Evolutionary conservation across 768 basidiomycete genomes (phyloP), one percentile per base, ranked within the genome.

Genomic region (Paxillus involutus): DNA sequence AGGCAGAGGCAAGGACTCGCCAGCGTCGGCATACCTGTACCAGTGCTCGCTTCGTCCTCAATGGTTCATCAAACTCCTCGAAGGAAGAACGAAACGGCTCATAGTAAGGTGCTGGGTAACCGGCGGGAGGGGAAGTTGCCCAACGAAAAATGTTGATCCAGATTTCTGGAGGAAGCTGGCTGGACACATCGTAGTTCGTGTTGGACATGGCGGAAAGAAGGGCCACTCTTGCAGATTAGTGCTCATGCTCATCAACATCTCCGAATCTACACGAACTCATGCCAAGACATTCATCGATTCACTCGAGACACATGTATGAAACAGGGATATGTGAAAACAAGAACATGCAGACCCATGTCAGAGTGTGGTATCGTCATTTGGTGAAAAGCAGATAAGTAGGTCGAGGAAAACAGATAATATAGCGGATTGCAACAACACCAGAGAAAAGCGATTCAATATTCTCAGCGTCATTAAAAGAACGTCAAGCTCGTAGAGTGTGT

Each of bases 11-110:
- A 63, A 84, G 75, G 14, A 56, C 55, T n/a, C 71, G 74, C 85
- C 86, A 87, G 30, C 73, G 66, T 47, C 75, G 78, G 65, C 84
- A 87, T 32, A 88, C 85, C 50, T 76, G 72, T 42, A 78, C 73
- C 45, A 88, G 67, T 3, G 74, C 63, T 36, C 65, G 64, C 63
- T 73, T 76, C 29, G 75, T 72, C 26, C 62, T 61, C 32, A 78
- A 44, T 1, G 36, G 57, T 64, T 47, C 75, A 64, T 55, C 64
- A 53, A 45, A 71, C 63, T 32, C 61, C 54, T 67, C 65, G 17
- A 51, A 56, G 3, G 73, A 58, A 1, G 64, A 60, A 37, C 77
- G 72, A 68, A 87, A 87, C 2, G 84, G 83, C 21, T 62, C 60
- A 60, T 84, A 81, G 26, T 55, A 51, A 52, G 68, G 55, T 12